Evolutionary conservation across 371 early-diverging fungal species (phyloP).

Genomic region (Sporodiniella umbellata): DNA sequence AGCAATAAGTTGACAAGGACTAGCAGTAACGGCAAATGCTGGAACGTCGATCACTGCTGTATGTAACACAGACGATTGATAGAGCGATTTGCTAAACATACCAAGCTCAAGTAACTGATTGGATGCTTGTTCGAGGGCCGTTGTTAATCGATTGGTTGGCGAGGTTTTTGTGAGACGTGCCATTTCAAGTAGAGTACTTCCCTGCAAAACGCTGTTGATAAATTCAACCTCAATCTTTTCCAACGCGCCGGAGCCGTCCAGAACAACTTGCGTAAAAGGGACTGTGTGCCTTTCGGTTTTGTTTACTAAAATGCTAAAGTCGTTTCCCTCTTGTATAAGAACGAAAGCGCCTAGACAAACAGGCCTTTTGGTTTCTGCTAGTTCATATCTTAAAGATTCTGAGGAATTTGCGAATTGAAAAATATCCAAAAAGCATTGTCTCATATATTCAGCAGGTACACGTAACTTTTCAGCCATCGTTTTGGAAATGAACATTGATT

Average conservation of each 20-base stretch:
- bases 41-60: slow-evolving; percentile 31
- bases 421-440: slow-evolving; percentile 33
- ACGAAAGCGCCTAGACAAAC: slow-evolving; percentile 35
- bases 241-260: slow-evolving; percentile 13
- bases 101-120: slow-evolving; percentile 21
- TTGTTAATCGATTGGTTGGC: slow-evolving; percentile 13
- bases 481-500: slow-evolving; percentile 37
- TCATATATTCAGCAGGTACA: slow-evolving; percentile 39
- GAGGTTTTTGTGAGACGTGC: slow-evolving; percentile 3
- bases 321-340: slow-evolving; percentile 25
- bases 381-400: slow-evolving; percentile 6
- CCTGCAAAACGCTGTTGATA: slow-evolving; percentile 16
- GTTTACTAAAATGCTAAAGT: slow-evolving; percentile 26
- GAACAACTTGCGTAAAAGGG: slow-evolving; percentile 27
- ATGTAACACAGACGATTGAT: slow-evolving; percentile 24
- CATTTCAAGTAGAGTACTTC: slow-evolving; percentile 20
- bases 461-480: slow-evolving; percentile 37
- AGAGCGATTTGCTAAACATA: slow-evolving; percentile 23
- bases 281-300: slow-evolving; percentile 29
- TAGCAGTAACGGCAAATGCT: slow-evolving; percentile 28
- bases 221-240: slow-evolving; percentile 20
- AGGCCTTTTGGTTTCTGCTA: slow-evolving; percentile 3
- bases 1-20: slow-evolving; percentile 34
- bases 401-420: slow-evolving; percentile 20
- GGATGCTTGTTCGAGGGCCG: slow-evolving; percentile 24